phyloP scores from a whole-genome alignment of 805 yeast species.

The Saccharomycopsis capsularis region DNA sequence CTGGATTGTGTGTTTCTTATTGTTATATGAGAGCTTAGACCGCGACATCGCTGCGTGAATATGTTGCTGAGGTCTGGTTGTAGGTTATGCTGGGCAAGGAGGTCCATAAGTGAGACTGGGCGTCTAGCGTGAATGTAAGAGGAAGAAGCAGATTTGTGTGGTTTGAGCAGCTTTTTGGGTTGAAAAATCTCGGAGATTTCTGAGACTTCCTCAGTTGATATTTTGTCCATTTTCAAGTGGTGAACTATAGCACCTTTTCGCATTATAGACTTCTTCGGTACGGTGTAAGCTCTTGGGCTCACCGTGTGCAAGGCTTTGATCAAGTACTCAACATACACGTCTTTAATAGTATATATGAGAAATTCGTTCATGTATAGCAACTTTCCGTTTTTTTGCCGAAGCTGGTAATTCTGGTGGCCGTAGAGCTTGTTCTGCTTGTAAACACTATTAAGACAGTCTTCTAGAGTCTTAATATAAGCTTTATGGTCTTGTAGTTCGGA shows the following conservation, averaged over 20 bases:
- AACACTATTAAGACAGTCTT: slow-evolving; percentile 1
- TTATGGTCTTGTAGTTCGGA: background rate
- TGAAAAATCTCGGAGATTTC: background rate
- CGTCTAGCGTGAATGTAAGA: background rate
- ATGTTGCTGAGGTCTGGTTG: slow-evolving; percentile 1
- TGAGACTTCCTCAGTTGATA: background rate
- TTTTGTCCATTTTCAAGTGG: background rate
- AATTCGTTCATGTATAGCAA: slow-evolving; percentile 4
- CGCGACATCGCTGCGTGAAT: background rate
- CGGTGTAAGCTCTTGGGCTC: no score
- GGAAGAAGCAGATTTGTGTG: no score
- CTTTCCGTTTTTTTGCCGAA: background rate
- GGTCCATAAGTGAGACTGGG: no score
- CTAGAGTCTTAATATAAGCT: slow-evolving; percentile 5
- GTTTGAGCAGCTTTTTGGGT: background rate
- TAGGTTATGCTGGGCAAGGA: background rate
- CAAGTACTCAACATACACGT: slow-evolving; percentile 9
- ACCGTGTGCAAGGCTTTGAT: background rate
- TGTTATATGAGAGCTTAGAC: no score
- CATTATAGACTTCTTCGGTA: background rate
- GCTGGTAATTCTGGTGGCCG: background rate
- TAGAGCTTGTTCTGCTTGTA: background rate
- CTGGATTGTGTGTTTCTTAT: no score
- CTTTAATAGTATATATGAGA: slow-evolving; percentile 5
- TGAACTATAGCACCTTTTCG: background rate